Conservation (phyloP, 202 grass and related monocot genomes). For the Setaria viridis region DNA sequence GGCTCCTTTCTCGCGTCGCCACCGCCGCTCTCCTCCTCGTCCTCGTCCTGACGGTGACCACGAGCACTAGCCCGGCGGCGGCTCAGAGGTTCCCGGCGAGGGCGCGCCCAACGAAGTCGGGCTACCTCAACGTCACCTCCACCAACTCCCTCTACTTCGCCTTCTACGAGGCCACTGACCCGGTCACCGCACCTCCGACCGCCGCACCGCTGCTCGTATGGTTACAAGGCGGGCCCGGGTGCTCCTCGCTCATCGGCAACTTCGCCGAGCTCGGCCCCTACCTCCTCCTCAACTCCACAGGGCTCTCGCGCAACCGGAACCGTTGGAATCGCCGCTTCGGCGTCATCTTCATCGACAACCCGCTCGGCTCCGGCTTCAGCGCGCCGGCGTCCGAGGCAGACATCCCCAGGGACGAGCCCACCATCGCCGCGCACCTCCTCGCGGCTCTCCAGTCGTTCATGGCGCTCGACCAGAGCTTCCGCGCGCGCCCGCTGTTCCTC, state of each 20-base stretch:
- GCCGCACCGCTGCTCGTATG: conserved; percentile 63
- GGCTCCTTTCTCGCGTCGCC: conserved; percentile 5
- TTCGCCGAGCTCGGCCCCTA: conserved; percentile 71
- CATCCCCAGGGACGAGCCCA: conserved; percentile 61
- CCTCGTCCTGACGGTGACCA: conserved; percentile 36
- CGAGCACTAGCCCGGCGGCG: not conserved
- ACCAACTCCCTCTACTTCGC: conserved; percentile 62
- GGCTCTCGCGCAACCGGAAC: conserved; percentile 50
- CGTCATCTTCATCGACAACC: conserved; percentile 78
- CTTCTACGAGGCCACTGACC: conserved; percentile 69
- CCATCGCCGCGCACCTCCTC: conserved; percentile 56
- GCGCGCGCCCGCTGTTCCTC: conserved; percentile 54
- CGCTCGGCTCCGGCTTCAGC: conserved; percentile 78
- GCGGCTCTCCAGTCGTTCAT: conserved; percentile 60
- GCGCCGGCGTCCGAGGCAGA: conserved; percentile 19
- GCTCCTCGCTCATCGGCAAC: conserved; percentile 70
- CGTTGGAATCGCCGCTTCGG: conserved; percentile 69
- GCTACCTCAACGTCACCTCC: conserved; percentile 53
- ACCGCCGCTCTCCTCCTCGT: not conserved
- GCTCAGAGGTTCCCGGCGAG: conserved; percentile 33
- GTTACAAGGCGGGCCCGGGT: conserved; percentile 71
- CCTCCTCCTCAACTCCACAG: conserved; percentile 52
- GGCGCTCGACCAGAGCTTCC: conserved; percentile 46
- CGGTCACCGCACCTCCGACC: conserved; percentile 31
- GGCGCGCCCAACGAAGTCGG: conserved; percentile 60